Evolutionary conservation across 345 rosid species (phyloP).

Genomic region (Sisymbrium altissimum): DNA sequence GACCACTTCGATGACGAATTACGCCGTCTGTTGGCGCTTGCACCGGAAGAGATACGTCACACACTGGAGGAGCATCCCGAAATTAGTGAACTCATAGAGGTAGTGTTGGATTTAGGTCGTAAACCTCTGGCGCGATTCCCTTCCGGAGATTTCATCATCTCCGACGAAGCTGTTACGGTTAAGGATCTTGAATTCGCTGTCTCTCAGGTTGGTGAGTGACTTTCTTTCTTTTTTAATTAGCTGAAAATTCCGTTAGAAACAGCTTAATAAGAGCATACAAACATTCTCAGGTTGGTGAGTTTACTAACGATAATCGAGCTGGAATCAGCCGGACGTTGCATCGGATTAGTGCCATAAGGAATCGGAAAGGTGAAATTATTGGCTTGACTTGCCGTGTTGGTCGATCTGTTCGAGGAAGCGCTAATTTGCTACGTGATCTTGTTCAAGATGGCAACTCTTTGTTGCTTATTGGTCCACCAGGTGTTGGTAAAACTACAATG

Average conservation of each 20-base stretch:
- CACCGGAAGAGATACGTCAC: slow-evolving; percentile 65
- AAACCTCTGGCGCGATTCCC: slow-evolving; percentile 84
- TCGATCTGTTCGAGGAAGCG: slow-evolving; percentile 74
- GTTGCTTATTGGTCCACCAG: slow-evolving; percentile 92
- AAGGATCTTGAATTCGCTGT: slow-evolving; percentile 64
- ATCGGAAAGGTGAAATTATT: slow-evolving; percentile 63
- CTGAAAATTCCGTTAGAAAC: background rate
- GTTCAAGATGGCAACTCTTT: slow-evolving; percentile 76
- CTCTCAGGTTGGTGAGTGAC: slow-evolving; percentile 54
- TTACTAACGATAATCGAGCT: slow-evolving; percentile 84
- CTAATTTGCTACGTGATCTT: slow-evolving; percentile 69
- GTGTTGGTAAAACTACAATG: slow-evolving; percentile 95
- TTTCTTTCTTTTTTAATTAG: background rate
- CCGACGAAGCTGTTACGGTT: slow-evolving; percentile 53
- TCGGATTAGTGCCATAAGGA: slow-evolving; percentile 84
- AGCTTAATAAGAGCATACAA: background rate
- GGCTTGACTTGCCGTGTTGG: slow-evolving; percentile 97
- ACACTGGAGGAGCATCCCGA: slow-evolving; percentile 60
- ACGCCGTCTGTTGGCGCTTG: slow-evolving; percentile 60
- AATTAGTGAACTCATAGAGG: slow-evolving; percentile 58
- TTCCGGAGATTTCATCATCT: slow-evolving; percentile 75
- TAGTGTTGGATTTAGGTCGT: slow-evolving; percentile 89
- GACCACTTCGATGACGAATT: slow-evolving; percentile 56
- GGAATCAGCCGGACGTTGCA: slow-evolving; percentile 89
- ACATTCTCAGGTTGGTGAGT: slow-evolving; percentile 69